phyloP scores from a whole-genome alignment of 2,329 filamentous ascomycete genomes.

The Trichoderma aggressivum region DNA sequence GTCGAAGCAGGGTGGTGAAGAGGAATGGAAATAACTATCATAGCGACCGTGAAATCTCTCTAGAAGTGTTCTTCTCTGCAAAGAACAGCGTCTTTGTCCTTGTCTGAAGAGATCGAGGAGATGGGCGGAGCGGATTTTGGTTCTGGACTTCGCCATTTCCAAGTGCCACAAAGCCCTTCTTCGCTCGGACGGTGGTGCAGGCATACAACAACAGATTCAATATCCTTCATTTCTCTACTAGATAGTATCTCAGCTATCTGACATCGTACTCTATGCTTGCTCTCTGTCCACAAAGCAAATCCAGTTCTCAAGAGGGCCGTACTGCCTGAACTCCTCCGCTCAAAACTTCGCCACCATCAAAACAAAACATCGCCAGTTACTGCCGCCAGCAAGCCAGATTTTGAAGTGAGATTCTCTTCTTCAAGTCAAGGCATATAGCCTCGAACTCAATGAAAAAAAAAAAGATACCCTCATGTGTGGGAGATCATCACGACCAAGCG shows the following conservation, averaged over 20 bases:
- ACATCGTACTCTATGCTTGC: not conserved
- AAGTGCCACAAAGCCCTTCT: not conserved
- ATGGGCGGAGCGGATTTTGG: not conserved
- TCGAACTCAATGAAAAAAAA: constrained; percentile 21
- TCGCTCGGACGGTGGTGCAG: not conserved
- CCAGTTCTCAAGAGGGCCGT: not conserved
- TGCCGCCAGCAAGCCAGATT: not conserved
- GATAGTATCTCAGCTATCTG: not conserved
- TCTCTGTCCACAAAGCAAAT: not conserved
- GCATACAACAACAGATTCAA: not conserved
- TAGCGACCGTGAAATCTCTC: not conserved
- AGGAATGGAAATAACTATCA: not conserved
- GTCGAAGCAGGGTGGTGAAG: not conserved
- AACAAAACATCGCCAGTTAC: not conserved
- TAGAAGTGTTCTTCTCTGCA: not conserved
- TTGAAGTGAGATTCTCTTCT: constrained; percentile 18
- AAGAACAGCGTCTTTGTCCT: not conserved
- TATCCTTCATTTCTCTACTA: not conserved
- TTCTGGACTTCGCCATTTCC: not conserved
- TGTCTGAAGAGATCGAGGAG: not conserved
- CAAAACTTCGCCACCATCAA: not conserved
- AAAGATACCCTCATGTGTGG: not conserved
- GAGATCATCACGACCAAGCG: not conserved
- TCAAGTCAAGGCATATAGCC: constrained; percentile 19
- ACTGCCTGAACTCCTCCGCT: not conserved